A percentile compares a stretch with the other conserved stretches of the same genome.
phyloP scores from a whole-genome alignment of 257 asterid species.

The Plantago major region DNA sequence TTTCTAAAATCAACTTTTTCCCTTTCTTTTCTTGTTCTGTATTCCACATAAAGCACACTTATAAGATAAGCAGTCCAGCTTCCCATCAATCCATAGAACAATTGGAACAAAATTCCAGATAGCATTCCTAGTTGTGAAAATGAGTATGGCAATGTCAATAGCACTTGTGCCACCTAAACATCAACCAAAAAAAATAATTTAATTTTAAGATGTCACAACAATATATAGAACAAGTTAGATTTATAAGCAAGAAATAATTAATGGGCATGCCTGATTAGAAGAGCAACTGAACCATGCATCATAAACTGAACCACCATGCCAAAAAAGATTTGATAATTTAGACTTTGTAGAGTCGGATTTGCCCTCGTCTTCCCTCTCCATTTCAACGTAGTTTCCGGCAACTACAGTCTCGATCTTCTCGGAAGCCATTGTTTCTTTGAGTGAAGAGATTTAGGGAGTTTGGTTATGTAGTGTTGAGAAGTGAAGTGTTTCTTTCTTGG shows the following conservation, averaged over 20 bases:
- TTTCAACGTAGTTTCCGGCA: conserved; percentile 77
- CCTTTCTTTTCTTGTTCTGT: conserved; percentile 81
- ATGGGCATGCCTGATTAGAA: conserved; percentile 62
- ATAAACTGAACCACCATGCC: conserved; percentile 95
- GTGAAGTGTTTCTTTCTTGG: not conserved
- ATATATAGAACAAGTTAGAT: not conserved
- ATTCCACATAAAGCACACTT: conserved; percentile 76
- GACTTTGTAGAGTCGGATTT: conserved; percentile 35
- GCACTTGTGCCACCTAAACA: conserved; percentile 87
- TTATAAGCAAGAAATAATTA: not conserved
- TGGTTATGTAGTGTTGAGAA: conserved; percentile 24
- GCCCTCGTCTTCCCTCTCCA: conserved; percentile 54
- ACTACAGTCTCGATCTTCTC: conserved; percentile 80
- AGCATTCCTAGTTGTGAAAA: conserved; percentile 85
- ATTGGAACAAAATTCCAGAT: conserved; percentile 70
- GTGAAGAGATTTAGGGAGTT: conserved; percentile 21
- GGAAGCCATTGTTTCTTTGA: conserved; percentile 47
- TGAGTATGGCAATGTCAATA: conserved; percentile 79
- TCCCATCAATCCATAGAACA: conserved; percentile 78
- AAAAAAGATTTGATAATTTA: conserved; percentile 53
- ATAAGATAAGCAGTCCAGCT: conserved; percentile 92
- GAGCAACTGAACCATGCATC: conserved; percentile 98
- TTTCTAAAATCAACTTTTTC: conserved; percentile 82
- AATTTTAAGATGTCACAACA: not conserved
- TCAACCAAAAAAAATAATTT: not conserved